Percentiles rank a stretch among this genome's conserved stretches.
Evolutionary conservation across 2,329 filamentous ascomycete species (phyloP).

Genomic region (Tolypocladium guangdongense): DNA sequence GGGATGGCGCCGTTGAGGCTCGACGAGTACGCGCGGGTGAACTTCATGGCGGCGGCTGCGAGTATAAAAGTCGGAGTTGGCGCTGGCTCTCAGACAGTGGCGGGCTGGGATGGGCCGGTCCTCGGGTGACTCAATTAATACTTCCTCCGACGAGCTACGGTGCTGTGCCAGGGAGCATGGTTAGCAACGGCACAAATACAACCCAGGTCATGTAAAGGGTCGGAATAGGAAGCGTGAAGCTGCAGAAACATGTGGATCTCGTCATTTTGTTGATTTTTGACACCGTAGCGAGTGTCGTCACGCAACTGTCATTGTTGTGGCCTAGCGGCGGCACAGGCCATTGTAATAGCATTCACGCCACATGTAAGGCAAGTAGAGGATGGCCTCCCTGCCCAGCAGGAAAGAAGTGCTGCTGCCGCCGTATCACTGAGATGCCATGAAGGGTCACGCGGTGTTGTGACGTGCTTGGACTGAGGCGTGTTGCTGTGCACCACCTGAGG

Average conservation of each 20-base stretch:
- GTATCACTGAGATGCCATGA: not conserved
- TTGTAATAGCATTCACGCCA: no score
- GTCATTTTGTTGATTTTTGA: not conserved
- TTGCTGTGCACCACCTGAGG: not conserved
- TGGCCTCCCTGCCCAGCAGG: not conserved
- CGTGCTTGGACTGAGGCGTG: no score
- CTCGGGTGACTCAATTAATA: not conserved
- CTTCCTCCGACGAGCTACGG: no score
- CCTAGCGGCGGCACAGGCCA: no score
- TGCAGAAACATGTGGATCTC: not conserved
- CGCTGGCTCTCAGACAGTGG: not conserved
- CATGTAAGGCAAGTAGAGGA: no score
- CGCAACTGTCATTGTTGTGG: no score
- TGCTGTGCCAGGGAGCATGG: not conserved
- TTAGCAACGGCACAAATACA: not conserved
- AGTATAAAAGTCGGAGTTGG: not conserved
- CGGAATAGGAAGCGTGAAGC: not conserved
- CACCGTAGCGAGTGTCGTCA: no score
- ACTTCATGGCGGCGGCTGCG: conserved; percentile 15
- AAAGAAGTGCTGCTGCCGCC: not conserved
- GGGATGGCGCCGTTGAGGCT: conserved; percentile 40
- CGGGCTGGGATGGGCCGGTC: not conserved
- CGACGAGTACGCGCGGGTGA: conserved; percentile 23
- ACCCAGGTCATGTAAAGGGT: not conserved
- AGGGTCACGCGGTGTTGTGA: no score